A percentile compares a stretch with the other conserved stretches of the same genome.
Evolutionary conservation across 2,329 filamentous ascomycete genomes (phyloP).

Genomic region (Trichophyton schoenleinii): DNA sequence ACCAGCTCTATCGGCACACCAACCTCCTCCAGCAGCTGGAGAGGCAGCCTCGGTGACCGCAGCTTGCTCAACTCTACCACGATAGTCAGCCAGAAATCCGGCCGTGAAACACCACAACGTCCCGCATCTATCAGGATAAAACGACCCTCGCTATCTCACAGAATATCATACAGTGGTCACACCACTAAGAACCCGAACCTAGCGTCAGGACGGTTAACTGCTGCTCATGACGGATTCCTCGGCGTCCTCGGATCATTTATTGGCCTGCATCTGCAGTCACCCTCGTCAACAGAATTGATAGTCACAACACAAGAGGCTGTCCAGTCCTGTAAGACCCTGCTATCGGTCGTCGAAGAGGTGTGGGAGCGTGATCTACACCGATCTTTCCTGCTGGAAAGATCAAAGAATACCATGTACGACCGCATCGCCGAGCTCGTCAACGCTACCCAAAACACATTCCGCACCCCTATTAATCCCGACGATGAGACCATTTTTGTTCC

Average conservation of each 20-base stretch:
- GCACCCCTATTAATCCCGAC: slow-evolving; percentile 52
- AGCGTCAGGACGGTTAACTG: slow-evolving; percentile 68
- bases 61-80: slow-evolving; percentile 4
- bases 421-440: slow-evolving; percentile 68
- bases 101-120: slow-evolving; percentile 12
- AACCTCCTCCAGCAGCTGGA: slow-evolving; percentile 1
- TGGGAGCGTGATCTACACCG: slow-evolving; percentile 62
- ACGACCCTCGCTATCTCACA: slow-evolving; percentile 50
- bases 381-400: slow-evolving; percentile 52
- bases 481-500: slow-evolving; percentile 68
- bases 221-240: slow-evolving; percentile 75
- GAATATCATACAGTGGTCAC: slow-evolving; percentile 61
- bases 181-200: slow-evolving; percentile 56
- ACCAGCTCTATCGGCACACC: neutral
- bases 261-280: slow-evolving; percentile 83
- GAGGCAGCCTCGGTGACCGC: neutral
- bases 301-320: slow-evolving; percentile 73
- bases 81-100: slow-evolving; percentile 16
- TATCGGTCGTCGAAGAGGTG: slow-evolving; percentile 69
- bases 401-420: slow-evolving; percentile 64
- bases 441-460: slow-evolving; percentile 68
- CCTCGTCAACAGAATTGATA: slow-evolving; percentile 72
- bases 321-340: slow-evolving; percentile 63
- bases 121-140: slow-evolving; percentile 31
- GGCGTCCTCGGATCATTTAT: slow-evolving; percentile 89